Percentiles rank a stretch among this genome's conserved stretches.
Conservation (phyloP, 2,329 filamentous ascomycete genomes). For the Ramularia endophylla region DNA sequence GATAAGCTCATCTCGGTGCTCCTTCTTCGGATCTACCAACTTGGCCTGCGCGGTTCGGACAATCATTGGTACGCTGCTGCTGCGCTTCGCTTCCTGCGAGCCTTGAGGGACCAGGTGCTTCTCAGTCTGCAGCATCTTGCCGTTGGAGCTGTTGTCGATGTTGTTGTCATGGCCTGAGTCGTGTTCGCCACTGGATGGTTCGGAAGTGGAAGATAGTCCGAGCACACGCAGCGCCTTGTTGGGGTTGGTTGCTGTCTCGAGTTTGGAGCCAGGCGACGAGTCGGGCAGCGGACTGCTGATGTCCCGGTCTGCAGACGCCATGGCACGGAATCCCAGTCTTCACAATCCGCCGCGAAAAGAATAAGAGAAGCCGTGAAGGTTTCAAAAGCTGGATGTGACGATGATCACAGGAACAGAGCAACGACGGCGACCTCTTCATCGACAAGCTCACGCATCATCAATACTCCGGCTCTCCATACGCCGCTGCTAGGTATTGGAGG, state of each 20-base stretch:
- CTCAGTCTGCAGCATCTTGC: conserved; percentile 19
- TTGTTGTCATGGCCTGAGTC: not conserved
- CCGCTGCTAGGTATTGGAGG: too few relatives aligned
- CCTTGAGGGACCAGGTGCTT: conserved; percentile 12
- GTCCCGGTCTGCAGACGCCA: conserved; percentile 3
- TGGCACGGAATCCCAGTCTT: conserved; percentile 1
- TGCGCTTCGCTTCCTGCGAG: conserved; percentile 10
- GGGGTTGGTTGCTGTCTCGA: not conserved
- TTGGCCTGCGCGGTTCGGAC: conserved; percentile 6
- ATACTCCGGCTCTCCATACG: too few relatives aligned
- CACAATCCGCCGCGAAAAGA: too few relatives aligned
- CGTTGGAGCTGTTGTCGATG: conserved; percentile 14
- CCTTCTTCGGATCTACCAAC: conserved; percentile 19
- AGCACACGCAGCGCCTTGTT: conserved; percentile 1
- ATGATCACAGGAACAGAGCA: too few relatives aligned
- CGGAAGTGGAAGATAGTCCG: not conserved
- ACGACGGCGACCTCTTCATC: too few relatives aligned
- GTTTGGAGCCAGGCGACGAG: conserved; percentile 1
- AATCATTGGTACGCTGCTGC: conserved; percentile 16
- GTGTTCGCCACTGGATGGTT: not conserved
- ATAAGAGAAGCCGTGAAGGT: too few relatives aligned
- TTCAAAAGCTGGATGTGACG: too few relatives aligned
- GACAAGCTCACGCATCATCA: too few relatives aligned
- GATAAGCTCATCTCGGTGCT: conserved; percentile 31
- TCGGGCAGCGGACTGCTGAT: conserved; percentile 1